Conservation (phyloP, 352 stramenopile genomes). For the Phytophthora sojae region DNA sequence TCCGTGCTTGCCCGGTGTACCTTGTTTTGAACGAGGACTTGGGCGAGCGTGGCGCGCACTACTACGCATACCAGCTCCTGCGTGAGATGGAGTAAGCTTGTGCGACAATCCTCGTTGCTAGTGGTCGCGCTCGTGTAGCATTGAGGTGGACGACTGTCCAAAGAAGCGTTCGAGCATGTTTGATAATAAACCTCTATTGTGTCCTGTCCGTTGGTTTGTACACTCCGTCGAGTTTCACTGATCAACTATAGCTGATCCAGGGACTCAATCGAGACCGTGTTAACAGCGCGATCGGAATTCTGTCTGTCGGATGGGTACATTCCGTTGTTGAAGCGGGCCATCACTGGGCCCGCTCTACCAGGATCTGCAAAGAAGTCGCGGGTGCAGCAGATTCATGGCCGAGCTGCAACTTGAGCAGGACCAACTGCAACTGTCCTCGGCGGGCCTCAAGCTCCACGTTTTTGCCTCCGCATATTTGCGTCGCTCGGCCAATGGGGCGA, state of each 20-base stretch:
- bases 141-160: not conserved
- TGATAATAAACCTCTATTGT: constrained; percentile 9
- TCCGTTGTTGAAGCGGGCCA: not conserved
- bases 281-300: not conserved
- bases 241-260: no score
- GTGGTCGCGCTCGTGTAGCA: not conserved
- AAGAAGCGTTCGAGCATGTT: constrained; percentile 4
- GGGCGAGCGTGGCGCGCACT: constrained; percentile 89
- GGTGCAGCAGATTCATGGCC: not conserved
- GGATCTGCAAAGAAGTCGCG: not conserved
- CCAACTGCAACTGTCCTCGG: not conserved
- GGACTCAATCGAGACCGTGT: not conserved
- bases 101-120: not conserved
- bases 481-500: not conserved
- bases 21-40: constrained; percentile 91
- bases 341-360: not conserved
- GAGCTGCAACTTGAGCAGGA: not conserved
- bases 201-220: not conserved
- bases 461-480: not conserved
- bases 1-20: constrained; percentile 85
- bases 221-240: not conserved
- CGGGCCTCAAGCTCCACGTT: not conserved
- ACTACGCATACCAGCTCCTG: constrained; percentile 82
- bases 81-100: constrained; percentile 11
- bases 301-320: not conserved